Conservation (phyloP, 164 flowering plant species). For the Hamamelis virginiana region DNA sequence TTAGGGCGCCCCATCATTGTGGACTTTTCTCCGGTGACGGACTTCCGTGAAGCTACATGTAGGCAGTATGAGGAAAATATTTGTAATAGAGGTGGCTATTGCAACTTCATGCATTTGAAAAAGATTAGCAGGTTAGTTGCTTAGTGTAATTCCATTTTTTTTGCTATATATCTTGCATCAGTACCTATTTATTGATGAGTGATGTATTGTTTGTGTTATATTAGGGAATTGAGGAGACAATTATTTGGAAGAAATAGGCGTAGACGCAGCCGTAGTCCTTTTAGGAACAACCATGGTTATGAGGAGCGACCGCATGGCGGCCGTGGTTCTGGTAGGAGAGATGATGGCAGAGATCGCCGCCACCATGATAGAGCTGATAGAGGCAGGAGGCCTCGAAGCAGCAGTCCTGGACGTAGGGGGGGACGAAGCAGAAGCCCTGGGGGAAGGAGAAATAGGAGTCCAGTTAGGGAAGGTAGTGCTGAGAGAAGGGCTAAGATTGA, state of each 20-base stretch:
- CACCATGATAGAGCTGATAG: constrained; percentile 27
- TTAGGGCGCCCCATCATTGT: constrained; percentile 41
- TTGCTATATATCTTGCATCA: not conserved
- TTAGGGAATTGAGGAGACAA: constrained; percentile 33
- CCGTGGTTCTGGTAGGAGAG: constrained; percentile 26
- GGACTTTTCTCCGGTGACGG: constrained; percentile 41
- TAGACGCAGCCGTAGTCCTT: constrained; percentile 30
- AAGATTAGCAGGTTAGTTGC: constrained; percentile 29
- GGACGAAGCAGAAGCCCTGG: constrained; percentile 29
- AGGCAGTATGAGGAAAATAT: constrained; percentile 38
- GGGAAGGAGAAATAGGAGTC: constrained; percentile 29
- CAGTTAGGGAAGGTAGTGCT: constrained; percentile 38
- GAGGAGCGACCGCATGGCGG: constrained; percentile 26
- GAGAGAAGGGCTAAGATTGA: constrained; percentile 40
- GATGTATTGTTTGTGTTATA: not conserved
- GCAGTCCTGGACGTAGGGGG: constrained; percentile 28
- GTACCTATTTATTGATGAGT: not conserved
- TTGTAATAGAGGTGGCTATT: constrained; percentile 41
- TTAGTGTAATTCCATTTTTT: not conserved
- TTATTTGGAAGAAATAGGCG: constrained; percentile 31
- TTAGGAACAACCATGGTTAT: constrained; percentile 9
- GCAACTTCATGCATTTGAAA: constrained; percentile 43
- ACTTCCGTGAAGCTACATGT: constrained; percentile 44
- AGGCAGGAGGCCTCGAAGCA: constrained; percentile 31
- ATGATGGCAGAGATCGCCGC: constrained; percentile 26